Conservation (phyloP, 352 stramenopile genomes). For the Phytophthora aleatoria region DNA sequence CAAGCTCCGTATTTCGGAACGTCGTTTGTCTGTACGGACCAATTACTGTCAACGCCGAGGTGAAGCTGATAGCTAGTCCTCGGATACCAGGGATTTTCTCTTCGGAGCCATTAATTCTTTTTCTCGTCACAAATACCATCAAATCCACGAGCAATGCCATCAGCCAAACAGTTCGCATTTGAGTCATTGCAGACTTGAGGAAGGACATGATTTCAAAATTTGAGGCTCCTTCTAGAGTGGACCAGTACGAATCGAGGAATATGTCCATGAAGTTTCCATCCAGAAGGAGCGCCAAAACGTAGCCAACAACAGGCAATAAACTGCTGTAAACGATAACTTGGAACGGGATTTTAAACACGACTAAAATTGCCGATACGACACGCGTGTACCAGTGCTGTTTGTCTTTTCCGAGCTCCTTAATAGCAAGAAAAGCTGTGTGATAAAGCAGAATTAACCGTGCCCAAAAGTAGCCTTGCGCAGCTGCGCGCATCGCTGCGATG, state of each 20-base stretch:
- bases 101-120: constrained; percentile 4
- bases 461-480: constrained; percentile 55
- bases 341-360: constrained; percentile 50
- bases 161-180: constrained; percentile 56
- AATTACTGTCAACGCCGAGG: constrained; percentile 36
- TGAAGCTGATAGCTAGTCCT: constrained; percentile 40
- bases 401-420: background rate
- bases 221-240: constrained; percentile 20
- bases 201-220: constrained; percentile 38
- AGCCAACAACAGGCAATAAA: constrained; percentile 40
- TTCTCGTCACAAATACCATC: constrained; percentile 18
- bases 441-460: constrained; percentile 40
- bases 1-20: constrained; percentile 12
- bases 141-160: constrained; percentile 43
- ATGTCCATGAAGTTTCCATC: constrained; percentile 48
- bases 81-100: constrained; percentile 36
- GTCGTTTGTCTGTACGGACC: constrained; percentile 31
- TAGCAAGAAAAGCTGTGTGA: constrained; percentile 20
- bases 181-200: constrained; percentile 34
- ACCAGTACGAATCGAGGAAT: constrained; percentile 46
- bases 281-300: constrained; percentile 43
- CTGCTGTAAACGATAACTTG: constrained; percentile 59
- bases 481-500: constrained; percentile 33
- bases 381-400: background rate
- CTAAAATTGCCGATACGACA: constrained; percentile 10